A percentile compares a stretch with the other conserved stretches of the same genome.
phyloP scores from a whole-genome alignment of 139 green algal species.

The Tetratostichococcus sp. region DNA sequence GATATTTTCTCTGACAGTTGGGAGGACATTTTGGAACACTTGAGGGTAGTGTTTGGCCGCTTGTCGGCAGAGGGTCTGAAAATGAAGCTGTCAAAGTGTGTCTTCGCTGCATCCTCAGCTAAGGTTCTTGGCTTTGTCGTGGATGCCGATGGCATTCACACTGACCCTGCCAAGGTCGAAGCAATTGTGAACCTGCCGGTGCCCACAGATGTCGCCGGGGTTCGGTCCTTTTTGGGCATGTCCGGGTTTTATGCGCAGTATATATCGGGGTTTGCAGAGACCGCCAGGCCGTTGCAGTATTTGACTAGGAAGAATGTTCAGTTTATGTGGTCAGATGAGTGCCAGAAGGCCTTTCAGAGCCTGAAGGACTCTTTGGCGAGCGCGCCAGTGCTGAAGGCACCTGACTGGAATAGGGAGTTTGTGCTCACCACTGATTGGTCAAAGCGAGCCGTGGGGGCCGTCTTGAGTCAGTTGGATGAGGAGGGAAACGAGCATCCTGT shows the following conservation, averaged over 20 bases:
- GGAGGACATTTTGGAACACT: no score
- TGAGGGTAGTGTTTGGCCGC: no score
- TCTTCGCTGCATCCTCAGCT: slow-evolving; percentile 1
- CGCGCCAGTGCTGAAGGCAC: no score
- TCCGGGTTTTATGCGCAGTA: slow-evolving; percentile 19
- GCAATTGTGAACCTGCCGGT: slow-evolving; percentile 12
- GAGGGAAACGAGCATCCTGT: no score
- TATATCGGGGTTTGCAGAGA: slow-evolving; percentile 17
- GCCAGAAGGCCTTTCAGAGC: no score
- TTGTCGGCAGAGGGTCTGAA: no score
- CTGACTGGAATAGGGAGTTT: no score
- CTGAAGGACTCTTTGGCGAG: no score
- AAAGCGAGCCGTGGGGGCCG: no score
- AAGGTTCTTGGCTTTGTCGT: slow-evolving; percentile 19
- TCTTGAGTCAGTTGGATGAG: no score
- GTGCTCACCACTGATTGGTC: no score
- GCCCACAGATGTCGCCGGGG: background rate
- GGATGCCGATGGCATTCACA: slow-evolving; percentile 4
- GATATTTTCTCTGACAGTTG: slow-evolving; percentile 4
- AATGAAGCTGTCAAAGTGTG: slow-evolving; percentile 30
- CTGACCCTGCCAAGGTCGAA: slow-evolving; percentile 13
- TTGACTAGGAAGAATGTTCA: background rate
- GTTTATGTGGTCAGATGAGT: slow-evolving; percentile 13
- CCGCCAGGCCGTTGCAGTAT: background rate
- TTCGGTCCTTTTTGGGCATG: slow-evolving; percentile 23